Percentiles rank a stretch among this genome's conserved stretches.
These are phyloP conservation scores for Cryptococcus sp. DNA, from an alignment of 1,284 basidiomycete species.

Conservation along the genomic window DNA sequence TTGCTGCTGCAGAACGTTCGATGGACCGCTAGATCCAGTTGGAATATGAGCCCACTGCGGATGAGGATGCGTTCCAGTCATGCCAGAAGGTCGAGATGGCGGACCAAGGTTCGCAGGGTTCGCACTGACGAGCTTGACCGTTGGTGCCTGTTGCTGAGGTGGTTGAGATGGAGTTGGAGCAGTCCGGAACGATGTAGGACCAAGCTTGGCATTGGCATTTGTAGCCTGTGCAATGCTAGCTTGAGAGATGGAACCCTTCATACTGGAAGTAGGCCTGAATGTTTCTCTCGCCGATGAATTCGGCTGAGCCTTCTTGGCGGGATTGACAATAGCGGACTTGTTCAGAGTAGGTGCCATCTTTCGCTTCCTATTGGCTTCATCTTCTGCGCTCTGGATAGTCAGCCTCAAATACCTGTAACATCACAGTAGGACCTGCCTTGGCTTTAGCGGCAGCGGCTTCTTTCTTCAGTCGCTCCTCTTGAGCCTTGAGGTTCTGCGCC, in stretches of 20 bases:
- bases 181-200: constrained; percentile 13
- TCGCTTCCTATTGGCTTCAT: constrained; percentile 46
- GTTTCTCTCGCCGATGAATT: constrained; percentile 18
- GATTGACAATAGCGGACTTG: constrained; percentile 14
- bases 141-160: constrained; percentile 3
- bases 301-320: constrained; percentile 13
- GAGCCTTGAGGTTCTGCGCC: constrained; percentile 22
- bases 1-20: constrained; percentile 33
- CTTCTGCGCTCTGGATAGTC: constrained; percentile 24
- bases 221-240: constrained; percentile 2
- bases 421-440: constrained; percentile 17
- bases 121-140: not conserved
- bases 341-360: constrained; percentile 31
- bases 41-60: constrained; percentile 45
- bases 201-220: constrained; percentile 4
- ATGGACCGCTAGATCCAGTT: constrained; percentile 51
- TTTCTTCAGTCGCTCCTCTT: constrained; percentile 33
- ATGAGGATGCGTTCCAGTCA: constrained; percentile 42
- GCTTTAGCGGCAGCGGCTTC: constrained; percentile 28
- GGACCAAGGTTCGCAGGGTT: constrained; percentile 26
- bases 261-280: constrained; percentile 11
- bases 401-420: not conserved
- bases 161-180: constrained; percentile 4
- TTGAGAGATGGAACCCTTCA: constrained; percentile 6
- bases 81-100: constrained; percentile 31